These are phyloP conservation scores for Phytophthora sp. DNA, from an alignment of 352 stramenopile species.

Conservation along the genomic window DNA sequence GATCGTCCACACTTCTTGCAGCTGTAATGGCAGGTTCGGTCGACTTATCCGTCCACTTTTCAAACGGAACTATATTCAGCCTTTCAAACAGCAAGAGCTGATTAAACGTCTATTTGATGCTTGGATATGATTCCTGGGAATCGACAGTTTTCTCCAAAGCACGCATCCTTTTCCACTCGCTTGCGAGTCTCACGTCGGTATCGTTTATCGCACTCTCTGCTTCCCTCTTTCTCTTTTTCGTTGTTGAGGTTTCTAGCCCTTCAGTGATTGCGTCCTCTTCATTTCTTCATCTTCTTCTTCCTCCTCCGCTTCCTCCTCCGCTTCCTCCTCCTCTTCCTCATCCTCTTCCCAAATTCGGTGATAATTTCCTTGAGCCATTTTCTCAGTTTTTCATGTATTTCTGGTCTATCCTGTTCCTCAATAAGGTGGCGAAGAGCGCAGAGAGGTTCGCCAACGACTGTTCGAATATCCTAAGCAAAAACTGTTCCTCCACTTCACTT, in stretches of 20 bases:
- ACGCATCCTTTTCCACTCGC: slow-evolving; percentile 18
- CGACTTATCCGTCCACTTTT: slow-evolving; percentile 13
- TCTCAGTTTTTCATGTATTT: slow-evolving; percentile 15
- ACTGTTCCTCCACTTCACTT: slow-evolving; percentile 31
- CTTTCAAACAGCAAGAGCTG: slow-evolving; percentile 29
- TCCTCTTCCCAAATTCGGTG: slow-evolving; percentile 9
- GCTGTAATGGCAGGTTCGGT: not conserved
- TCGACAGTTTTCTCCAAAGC: slow-evolving; percentile 2
- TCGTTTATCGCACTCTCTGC: not conserved
- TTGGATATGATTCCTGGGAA: slow-evolving; percentile 14
- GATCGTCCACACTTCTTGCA: slow-evolving; percentile 1
- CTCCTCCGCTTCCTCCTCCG: slow-evolving; percentile 11
- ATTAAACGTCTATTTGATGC: slow-evolving; percentile 29
- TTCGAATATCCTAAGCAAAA: slow-evolving; percentile 31
- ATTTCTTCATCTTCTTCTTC: slow-evolving; percentile 14
- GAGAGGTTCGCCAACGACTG: slow-evolving; percentile 19
- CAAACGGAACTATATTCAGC: slow-evolving; percentile 13
- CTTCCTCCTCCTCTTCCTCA: slow-evolving; percentile 7
- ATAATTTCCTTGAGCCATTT: slow-evolving; percentile 19
- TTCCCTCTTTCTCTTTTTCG: slow-evolving; percentile 16
- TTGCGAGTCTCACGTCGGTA: too few species aligned
- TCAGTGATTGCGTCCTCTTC: slow-evolving; percentile 2
- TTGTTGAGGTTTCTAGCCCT: not conserved
- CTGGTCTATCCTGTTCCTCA: not conserved
- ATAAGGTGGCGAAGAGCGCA: slow-evolving; percentile 7